Percentiles rank a stretch among this genome's conserved stretches.
Conservation (phyloP, 108 stramenopile genomes). For the Nannochloropsis oceanica region DNA sequence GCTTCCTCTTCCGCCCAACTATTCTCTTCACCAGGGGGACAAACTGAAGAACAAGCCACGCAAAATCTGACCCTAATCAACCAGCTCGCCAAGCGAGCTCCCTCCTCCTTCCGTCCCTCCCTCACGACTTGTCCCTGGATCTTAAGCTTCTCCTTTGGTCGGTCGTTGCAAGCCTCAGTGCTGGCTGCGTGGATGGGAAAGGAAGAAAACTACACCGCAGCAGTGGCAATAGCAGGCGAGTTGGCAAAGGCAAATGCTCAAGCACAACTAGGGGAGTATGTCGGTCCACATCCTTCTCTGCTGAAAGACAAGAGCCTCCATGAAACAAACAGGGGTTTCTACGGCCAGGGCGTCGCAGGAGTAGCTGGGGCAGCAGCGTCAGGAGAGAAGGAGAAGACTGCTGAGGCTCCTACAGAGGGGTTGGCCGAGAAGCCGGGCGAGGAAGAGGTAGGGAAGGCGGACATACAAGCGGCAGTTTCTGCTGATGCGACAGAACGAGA, state of each 20-base stretch:
- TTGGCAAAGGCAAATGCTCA: conserved; percentile 17
- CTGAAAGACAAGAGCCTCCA: conserved; percentile 9
- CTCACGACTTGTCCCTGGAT: conserved; percentile 17
- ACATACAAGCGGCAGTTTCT: no score
- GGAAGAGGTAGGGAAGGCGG: no score
- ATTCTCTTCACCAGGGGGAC: background rate
- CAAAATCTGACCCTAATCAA: conserved; percentile 31
- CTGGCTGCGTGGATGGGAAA: conserved; percentile 21
- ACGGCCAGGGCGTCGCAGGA: no score
- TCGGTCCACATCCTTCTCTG: conserved; percentile 22
- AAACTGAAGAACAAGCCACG: conserved; percentile 32
- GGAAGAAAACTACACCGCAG: conserved; percentile 9
- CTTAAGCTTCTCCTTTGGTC: conserved; percentile 36
- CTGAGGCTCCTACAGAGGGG: no score
- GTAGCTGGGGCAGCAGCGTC: no score
- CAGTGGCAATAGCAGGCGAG: conserved; percentile 14
- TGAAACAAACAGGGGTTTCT: conserved; percentile 14
- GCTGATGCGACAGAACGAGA: no score
- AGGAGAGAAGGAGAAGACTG: no score
- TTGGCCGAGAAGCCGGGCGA: no score
- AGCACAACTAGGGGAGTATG: conserved; percentile 20
- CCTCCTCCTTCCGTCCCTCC: background rate
- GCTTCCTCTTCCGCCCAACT: background rate
- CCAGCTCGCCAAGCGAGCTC: background rate
- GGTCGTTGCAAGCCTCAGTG: conserved; percentile 33